These are phyloP conservation scores for Penicillium sclerotigenum DNA, from an alignment of 2,329 filamentous ascomycete species.

Conservation along the genomic window DNA sequence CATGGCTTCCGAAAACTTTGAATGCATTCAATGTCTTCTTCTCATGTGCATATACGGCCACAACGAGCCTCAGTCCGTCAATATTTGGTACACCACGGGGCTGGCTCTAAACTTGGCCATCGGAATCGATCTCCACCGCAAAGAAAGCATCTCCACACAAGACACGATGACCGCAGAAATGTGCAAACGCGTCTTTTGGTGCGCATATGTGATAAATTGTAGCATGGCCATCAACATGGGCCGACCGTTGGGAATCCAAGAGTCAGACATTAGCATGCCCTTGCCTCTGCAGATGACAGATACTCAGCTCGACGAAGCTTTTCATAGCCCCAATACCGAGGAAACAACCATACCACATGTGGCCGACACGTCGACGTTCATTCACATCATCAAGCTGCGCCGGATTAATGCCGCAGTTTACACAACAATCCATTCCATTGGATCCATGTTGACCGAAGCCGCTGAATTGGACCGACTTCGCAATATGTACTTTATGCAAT, in stretches of 20 bases:
- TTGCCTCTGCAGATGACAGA: slow-evolving; percentile 18
- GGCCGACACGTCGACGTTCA: slow-evolving; percentile 24
- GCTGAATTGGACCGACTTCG: too few relatives aligned
- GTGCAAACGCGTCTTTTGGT: slow-evolving; percentile 26
- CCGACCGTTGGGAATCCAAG: slow-evolving; percentile 23
- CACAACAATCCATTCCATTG: slow-evolving; percentile 17
- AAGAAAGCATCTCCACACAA: slow-evolving; percentile 13
- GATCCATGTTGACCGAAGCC: not conserved
- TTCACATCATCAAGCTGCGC: slow-evolving; percentile 26
- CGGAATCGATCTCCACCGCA: slow-evolving; percentile 23
- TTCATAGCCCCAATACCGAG: not conserved
- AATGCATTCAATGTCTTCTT: slow-evolving; percentile 26
- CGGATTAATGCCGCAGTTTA: slow-evolving; percentile 25
- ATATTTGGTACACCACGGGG: slow-evolving; percentile 25
- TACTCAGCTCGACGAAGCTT: slow-evolving; percentile 10
- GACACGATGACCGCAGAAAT: slow-evolving; percentile 18
- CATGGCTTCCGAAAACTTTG: slow-evolving; percentile 18
- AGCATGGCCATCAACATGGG: slow-evolving; percentile 28
- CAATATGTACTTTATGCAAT: too few relatives aligned
- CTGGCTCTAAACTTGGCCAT: slow-evolving; percentile 22
- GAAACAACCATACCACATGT: not conserved
- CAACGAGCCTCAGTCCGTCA: slow-evolving; percentile 27
- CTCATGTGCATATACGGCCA: slow-evolving; percentile 27
- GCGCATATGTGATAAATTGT: slow-evolving; percentile 25
- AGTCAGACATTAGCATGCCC: slow-evolving; percentile 24